Evolutionary conservation across 345 rosid genomes (phyloP), one percentile per base, ranked within the genome.

Genomic region (Firmiana major): DNA sequence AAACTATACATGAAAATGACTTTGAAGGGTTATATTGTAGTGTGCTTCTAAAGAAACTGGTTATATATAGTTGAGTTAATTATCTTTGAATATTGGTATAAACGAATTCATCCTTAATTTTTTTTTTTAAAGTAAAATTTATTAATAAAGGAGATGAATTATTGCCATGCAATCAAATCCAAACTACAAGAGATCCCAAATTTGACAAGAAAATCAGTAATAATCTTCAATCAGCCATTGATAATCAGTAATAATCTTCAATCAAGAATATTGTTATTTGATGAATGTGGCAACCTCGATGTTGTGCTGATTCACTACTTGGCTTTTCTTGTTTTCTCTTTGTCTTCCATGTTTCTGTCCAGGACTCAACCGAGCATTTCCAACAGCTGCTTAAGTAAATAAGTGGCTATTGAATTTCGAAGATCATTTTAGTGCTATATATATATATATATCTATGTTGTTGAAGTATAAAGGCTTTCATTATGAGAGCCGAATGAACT

Each of bases 331-430:
- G 34, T 31, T 31, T 38, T 38, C 58, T 46, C 51, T 43, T 42
- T 12, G 7, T 13, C 36, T 67, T 68, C 1, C 0, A 51, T 31
- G 21, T 53, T 53, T 71, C 10, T 71, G 8, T 71, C 16, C 45
- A 71, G 75, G 75, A 71, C 28, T 19, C 75, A 24, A 34, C 46
- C 6, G 75, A 53, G 45, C 45, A 55, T 31, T 71, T 71, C 62
- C 46, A 71, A 0, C 75, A 71, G 75, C 75, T 71, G 62, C 75
- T 71, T 5, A 71, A 71, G 75, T 71, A 21, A 71, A 51, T 1
- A 31, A 70, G 19, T 51, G 62, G 46, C 26, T 31, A 45, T 24
- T 17, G 60, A 51, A 28, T 5, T 31, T 19, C 8, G 21, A 28
- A 49, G 26, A 70, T 31, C 15, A 0, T 9, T 34, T 31, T 19